Percentiles rank a stretch among this genome's conserved stretches.
These are phyloP conservation scores for Candida anglica DNA, from an alignment of 805 yeast species.

Conservation along the genomic window DNA sequence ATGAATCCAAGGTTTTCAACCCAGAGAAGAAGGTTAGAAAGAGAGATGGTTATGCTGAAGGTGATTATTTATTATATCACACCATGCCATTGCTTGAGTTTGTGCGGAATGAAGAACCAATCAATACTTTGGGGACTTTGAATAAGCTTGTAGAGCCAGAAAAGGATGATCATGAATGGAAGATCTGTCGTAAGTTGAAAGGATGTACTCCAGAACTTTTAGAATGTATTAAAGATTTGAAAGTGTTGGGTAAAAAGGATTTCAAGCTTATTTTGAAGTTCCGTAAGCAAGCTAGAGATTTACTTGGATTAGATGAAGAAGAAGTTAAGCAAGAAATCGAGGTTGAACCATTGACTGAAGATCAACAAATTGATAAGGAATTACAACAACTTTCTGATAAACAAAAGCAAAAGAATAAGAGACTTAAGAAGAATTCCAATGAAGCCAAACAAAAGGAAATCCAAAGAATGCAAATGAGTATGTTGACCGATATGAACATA, in stretches of 20 bases:
- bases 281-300: slow-evolving; percentile 81
- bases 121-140: slow-evolving; percentile 71
- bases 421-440: slow-evolving; percentile 79
- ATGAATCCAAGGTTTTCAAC: slow-evolving; percentile 89
- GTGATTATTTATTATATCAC: slow-evolving; percentile 71
- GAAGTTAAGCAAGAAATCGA: slow-evolving; percentile 49
- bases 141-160: slow-evolving; percentile 61
- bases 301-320: slow-evolving; percentile 66
- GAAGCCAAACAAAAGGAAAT: slow-evolving; percentile 86
- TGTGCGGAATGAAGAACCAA: slow-evolving; percentile 77
- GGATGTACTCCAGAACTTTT: slow-evolving; percentile 75
- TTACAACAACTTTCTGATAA: slow-evolving; percentile 67
- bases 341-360: slow-evolving; percentile 75
- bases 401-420: slow-evolving; percentile 63
- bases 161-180: slow-evolving; percentile 63
- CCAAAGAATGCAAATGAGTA: slow-evolving; percentile 89
- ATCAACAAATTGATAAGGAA: slow-evolving; percentile 85
- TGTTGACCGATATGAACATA: slow-evolving; percentile 87
- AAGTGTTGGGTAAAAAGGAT: slow-evolving; percentile 92
- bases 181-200: slow-evolving; percentile 63
- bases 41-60: slow-evolving; percentile 97
- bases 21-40: slow-evolving; percentile 89
- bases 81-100: slow-evolving; percentile 75
- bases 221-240: slow-evolving; percentile 85
- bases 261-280: slow-evolving; percentile 81